Evolutionary conservation across 805 yeast species (phyloP).

Genomic region (Spathaspora girioi): DNA sequence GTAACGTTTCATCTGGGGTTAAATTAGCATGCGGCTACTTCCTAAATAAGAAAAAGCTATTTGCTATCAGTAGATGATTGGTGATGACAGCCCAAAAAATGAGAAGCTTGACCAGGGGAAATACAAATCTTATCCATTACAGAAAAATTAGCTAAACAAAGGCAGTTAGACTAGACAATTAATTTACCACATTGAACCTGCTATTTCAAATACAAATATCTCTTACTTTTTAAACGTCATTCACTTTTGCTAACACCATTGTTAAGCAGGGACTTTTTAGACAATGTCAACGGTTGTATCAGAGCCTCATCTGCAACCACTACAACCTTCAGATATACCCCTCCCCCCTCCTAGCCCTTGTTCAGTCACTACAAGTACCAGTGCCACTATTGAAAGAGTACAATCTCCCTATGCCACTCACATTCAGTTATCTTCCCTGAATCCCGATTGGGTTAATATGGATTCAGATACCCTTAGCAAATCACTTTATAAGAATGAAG

Average conservation of each 20-base stretch:
- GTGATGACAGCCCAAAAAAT: not conserved
- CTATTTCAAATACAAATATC: not conserved
- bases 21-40: not conserved
- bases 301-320: not conserved
- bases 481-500: conserved; percentile 41
- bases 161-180: no score
- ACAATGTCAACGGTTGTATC: not conserved
- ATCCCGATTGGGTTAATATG: conserved; percentile 51
- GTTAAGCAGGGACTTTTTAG: not conserved
- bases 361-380: not conserved
- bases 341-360: not conserved
- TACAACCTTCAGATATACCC: not conserved
- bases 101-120: not conserved
- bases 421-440: conserved; percentile 7
- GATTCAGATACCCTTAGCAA: conserved; percentile 43
- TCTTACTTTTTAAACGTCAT: not conserved
- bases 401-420: not conserved
- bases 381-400: not conserved
- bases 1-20: no score
- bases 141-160: no score
- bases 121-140: not conserved
- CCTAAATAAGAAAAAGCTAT: not conserved
- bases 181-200: no score
- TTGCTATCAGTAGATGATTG: not conserved
- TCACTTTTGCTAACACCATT: not conserved